phyloP scores from a whole-genome alignment of 306 rosid genomes.

The Canavalia ensiformis region DNA sequence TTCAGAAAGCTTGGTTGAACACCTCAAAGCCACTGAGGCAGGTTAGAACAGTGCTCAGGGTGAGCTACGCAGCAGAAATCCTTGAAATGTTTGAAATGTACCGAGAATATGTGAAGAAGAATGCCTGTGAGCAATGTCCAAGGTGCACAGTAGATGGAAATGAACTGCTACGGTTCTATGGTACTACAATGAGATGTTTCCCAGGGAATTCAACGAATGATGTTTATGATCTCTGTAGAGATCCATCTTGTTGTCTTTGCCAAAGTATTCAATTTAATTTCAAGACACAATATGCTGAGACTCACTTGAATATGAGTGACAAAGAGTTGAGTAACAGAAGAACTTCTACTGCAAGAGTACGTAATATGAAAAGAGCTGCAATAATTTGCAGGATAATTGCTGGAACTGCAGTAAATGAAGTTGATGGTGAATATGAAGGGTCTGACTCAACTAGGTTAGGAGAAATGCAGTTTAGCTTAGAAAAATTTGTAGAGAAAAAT shows the following conservation, averaged over 20 bases:
- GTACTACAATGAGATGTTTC: constrained; percentile 67
- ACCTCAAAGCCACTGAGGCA: constrained; percentile 57
- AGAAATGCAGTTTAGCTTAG: constrained; percentile 52
- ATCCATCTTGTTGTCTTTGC: constrained; percentile 66
- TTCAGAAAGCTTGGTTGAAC: constrained; percentile 65
- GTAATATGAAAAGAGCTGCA: constrained; percentile 63
- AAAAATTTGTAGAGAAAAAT: constrained; percentile 54
- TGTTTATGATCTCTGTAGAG: constrained; percentile 57
- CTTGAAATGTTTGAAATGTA: constrained; percentile 68
- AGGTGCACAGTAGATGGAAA: constrained; percentile 74
- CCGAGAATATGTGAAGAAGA: constrained; percentile 74
- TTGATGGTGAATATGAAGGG: constrained; percentile 48
- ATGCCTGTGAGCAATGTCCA: constrained; percentile 49
- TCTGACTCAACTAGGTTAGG: constrained; percentile 41
- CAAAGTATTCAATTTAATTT: constrained; percentile 63
- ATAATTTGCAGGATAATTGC: constrained; percentile 82
- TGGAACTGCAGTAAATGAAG: constrained; percentile 52
- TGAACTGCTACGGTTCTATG: constrained; percentile 66
- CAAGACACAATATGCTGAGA: constrained; percentile 37
- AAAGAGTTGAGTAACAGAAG: constrained; percentile 45
- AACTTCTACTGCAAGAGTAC: constrained; percentile 42
- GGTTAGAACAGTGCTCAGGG: constrained; percentile 64
- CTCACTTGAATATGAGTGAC: constrained; percentile 52
- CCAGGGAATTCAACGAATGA: constrained; percentile 50
- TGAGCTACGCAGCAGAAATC: constrained; percentile 57